Conservation (phyloP, 192 early-diverging fungal species). For the Radiomyces spectabilis region DNA sequence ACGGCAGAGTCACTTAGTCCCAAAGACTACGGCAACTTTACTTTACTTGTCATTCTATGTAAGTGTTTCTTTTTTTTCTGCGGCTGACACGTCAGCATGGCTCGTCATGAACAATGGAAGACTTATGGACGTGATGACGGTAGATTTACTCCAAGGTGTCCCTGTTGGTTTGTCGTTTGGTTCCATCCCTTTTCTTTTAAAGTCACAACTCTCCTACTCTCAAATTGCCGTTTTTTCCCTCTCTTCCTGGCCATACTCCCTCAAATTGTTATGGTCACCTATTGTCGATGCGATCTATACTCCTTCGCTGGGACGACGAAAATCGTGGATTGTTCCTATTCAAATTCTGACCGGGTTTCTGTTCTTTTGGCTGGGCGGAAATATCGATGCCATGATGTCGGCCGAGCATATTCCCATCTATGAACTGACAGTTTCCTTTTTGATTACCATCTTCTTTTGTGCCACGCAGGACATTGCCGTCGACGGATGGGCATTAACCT, state of each 20-base stretch:
- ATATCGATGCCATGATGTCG: conserved; percentile 61
- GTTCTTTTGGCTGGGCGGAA: conserved; percentile 71
- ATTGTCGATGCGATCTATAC: conserved; percentile 89
- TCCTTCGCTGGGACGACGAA: conserved; percentile 78
- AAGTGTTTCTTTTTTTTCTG: conserved; percentile 7
- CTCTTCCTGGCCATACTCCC: conserved; percentile 93
- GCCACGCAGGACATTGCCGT: conserved; percentile 88
- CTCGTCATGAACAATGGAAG: background rate
- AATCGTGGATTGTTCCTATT: conserved; percentile 98
- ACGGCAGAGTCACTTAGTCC: background rate
- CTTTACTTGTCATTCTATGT: conserved; percentile 49
- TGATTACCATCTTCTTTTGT: conserved; percentile 83
- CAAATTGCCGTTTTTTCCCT: conserved; percentile 93
- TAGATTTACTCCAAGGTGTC: conserved; percentile 86
- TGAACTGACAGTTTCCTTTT: conserved; percentile 69
- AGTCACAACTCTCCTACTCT: conserved; percentile 84
- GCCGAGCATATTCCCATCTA: conserved; percentile 47
- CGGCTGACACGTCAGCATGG: background rate
- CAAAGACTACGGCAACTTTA: conserved; percentile 34
- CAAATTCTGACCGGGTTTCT: conserved; percentile 77
- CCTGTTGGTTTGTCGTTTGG: conserved; percentile 89
- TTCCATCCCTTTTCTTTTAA: conserved; percentile 90
- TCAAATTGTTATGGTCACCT: conserved; percentile 98
- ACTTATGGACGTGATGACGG: background rate
- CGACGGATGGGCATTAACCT: conserved; percentile 88